Evolutionary conservation across 352 stramenopile species (phyloP).

Genomic region (Phytophthora quininea): DNA sequence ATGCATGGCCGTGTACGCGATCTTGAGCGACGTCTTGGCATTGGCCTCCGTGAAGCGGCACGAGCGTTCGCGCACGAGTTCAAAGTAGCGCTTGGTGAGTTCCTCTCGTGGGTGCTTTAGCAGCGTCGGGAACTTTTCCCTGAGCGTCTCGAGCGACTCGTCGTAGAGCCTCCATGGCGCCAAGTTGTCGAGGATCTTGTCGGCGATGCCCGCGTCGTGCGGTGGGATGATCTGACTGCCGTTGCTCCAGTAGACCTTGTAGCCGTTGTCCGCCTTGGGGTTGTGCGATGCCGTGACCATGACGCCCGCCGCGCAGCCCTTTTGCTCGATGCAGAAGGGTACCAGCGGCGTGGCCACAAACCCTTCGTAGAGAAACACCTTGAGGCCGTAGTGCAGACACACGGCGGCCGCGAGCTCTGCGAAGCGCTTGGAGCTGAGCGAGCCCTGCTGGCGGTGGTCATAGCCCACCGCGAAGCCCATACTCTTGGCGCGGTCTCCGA

Average conservation of each 20-base stretch:
- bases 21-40: constrained; percentile 56
- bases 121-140: constrained; percentile 42
- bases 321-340: constrained; percentile 84
- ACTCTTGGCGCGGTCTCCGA: constrained; percentile 74
- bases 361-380: constrained; percentile 90
- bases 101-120: constrained; percentile 77
- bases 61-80: constrained; percentile 46
- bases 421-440: constrained; percentile 90
- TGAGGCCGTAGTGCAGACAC: constrained; percentile 80
- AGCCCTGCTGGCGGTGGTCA: constrained; percentile 83
- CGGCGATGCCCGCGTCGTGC: constrained; percentile 94
- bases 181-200: constrained; percentile 91
- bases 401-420: constrained; percentile 86
- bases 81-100: constrained; percentile 78
- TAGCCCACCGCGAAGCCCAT: constrained; percentile 91
- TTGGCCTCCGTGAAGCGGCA: constrained; percentile 81
- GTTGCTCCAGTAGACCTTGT: constrained; percentile 97
- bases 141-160: constrained; percentile 39
- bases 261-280: constrained; percentile 97
- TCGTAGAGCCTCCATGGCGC: constrained; percentile 83
- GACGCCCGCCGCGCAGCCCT: constrained; percentile 82
- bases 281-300: constrained; percentile 99
- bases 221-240: constrained; percentile 98
- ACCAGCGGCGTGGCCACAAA: constrained; percentile 97
- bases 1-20: constrained; percentile 99